Evolutionary conservation across 169 alveolate genomes (phyloP).

Genomic region (Cryptosporidium viatorum): DNA sequence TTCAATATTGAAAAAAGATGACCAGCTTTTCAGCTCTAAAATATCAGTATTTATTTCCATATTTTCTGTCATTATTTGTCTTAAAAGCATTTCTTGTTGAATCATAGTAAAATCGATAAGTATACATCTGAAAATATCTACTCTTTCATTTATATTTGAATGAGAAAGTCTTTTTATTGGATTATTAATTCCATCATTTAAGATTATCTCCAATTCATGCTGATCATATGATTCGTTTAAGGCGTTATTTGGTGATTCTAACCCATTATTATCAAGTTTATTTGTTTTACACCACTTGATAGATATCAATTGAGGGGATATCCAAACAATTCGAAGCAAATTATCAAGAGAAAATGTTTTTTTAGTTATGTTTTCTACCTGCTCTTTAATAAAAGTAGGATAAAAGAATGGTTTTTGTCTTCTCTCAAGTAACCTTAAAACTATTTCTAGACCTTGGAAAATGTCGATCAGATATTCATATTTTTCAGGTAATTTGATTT

Average conservation of each 20-base stretch:
- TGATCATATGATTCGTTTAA: not conserved
- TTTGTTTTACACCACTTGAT: conserved; percentile 47
- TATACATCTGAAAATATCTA: conserved; percentile 31
- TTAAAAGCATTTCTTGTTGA: conserved; percentile 43
- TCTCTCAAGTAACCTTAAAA: conserved; percentile 64
- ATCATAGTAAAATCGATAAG: conserved; percentile 9
- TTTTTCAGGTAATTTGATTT: conserved; percentile 14
- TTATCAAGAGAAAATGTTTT: conserved; percentile 35
- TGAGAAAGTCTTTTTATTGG: conserved; percentile 46
- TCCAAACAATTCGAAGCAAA: conserved; percentile 51
- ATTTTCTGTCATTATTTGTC: conserved; percentile 2
- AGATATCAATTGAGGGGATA: conserved; percentile 67
- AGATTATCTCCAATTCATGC: conserved; percentile 6
- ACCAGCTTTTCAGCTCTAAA: conserved; percentile 22
- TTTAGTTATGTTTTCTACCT: conserved; percentile 48
- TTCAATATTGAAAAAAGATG: conserved; percentile 37
- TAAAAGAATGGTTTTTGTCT: conserved; percentile 70
- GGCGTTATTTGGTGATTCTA: not conserved
- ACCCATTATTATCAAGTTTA: not conserved
- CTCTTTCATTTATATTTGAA: conserved; percentile 54
- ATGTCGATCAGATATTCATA: conserved; percentile 47
- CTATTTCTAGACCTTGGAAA: conserved; percentile 62
- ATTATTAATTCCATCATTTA: conserved; percentile 38
- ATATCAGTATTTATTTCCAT: conserved; percentile 5
- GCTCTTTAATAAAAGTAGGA: conserved; percentile 49